A percentile compares a stretch with the other conserved stretches of the same genome.
Evolutionary conservation across 2,329 filamentous ascomycete genomes (phyloP).

Genomic region (Botrytis elliptica): DNA sequence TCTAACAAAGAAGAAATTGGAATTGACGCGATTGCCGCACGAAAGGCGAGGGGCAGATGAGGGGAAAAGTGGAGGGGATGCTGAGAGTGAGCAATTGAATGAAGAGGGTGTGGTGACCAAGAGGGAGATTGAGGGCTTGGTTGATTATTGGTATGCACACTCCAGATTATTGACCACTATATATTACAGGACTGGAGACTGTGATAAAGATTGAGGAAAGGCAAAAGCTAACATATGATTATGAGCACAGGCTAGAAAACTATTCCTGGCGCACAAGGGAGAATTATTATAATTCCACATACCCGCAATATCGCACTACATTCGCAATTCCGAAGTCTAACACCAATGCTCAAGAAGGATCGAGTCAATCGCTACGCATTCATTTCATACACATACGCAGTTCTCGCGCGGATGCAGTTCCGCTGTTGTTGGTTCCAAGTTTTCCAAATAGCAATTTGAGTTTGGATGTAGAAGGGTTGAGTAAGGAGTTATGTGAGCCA

Average conservation of each 20-base stretch:
- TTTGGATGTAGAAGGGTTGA: slow-evolving; percentile 37
- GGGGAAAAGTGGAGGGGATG: neutral
- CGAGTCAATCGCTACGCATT: slow-evolving; percentile 48
- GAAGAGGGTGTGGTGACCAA: slow-evolving; percentile 58
- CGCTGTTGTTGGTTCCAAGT: slow-evolving; percentile 62
- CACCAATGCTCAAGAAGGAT: neutral
- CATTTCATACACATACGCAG: slow-evolving; percentile 66
- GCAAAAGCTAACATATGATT: neutral
- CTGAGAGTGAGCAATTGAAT: neutral
- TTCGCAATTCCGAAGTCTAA: slow-evolving; percentile 14
- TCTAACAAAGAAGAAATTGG: slow-evolving; percentile 65
- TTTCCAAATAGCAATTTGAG: slow-evolving; percentile 66
- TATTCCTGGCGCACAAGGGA: slow-evolving; percentile 65
- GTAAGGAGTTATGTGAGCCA: slow-evolving; percentile 13
- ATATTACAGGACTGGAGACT: neutral
- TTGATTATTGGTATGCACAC: slow-evolving; percentile 60
- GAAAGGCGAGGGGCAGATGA: slow-evolving; percentile 40
- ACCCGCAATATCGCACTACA: slow-evolving; percentile 63
- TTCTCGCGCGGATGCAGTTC: slow-evolving; percentile 53
- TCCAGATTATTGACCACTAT: neutral
- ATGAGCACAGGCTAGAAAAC: slow-evolving; percentile 55
- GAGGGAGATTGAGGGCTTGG: slow-evolving; percentile 58
- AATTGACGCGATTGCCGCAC: slow-evolving; percentile 63
- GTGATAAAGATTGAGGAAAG: neutral
- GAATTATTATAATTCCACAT: slow-evolving; percentile 52